Conservation (phyloP, 768 basidiomycete species). For the Mycena indigotica region DNA sequence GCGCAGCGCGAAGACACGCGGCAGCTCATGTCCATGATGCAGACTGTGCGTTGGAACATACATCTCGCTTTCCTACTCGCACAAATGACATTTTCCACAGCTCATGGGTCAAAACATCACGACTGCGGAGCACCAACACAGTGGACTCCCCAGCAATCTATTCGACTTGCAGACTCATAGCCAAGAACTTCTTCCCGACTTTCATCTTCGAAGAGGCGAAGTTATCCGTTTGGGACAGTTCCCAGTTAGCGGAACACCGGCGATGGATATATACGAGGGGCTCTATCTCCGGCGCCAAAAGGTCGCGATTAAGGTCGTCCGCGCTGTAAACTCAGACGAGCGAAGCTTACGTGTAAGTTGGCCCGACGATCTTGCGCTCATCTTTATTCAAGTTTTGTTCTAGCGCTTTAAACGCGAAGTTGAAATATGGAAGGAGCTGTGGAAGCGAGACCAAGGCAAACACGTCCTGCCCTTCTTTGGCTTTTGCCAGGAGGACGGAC, state of each 20-base stretch:
- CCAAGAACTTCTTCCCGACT: conserved; percentile 49
- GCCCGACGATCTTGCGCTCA: background rate
- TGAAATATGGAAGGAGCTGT: conserved; percentile 55
- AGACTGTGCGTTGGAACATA: conserved; percentile 38
- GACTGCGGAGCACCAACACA: conserved; percentile 38
- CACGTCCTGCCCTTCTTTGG: conserved; percentile 62
- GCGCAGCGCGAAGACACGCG: conserved; percentile 36
- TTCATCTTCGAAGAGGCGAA: conserved; percentile 55
- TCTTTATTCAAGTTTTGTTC: conserved; percentile 1
- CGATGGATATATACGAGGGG: conserved; percentile 40
- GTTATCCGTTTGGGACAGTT: conserved; percentile 50
- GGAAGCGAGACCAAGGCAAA: conserved; percentile 52
- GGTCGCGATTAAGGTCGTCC: conserved; percentile 58
- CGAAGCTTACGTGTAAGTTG: conserved; percentile 43
- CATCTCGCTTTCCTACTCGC: background rate
- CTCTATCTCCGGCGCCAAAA: conserved; percentile 55
- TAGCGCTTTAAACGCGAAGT: conserved; percentile 58
- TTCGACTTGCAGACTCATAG: conserved; percentile 53
- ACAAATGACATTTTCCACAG: conserved; percentile 22
- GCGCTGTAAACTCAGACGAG: conserved; percentile 52
- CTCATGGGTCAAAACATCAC: conserved; percentile 36
- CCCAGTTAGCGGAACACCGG: conserved; percentile 52
- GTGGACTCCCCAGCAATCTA: conserved; percentile 50
- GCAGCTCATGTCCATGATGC: conserved; percentile 52
- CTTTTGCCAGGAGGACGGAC: conserved; percentile 30